Conservation (phyloP, 768 basidiomycete species). For the Calocybe indica region DNA sequence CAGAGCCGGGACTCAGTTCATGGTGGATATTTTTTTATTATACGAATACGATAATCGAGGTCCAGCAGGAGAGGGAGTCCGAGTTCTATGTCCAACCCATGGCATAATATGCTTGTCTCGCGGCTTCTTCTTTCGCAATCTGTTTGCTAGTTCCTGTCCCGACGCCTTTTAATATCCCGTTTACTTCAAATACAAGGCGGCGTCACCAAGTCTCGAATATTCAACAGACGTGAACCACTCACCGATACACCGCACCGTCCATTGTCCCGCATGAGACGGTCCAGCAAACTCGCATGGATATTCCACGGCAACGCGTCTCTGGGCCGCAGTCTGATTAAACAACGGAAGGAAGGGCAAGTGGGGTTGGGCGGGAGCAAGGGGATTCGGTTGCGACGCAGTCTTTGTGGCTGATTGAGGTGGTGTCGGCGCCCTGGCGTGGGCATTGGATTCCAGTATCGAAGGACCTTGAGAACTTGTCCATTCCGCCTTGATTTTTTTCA, state of each 20-base stretch:
- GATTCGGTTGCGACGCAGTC: slow-evolving; percentile 36
- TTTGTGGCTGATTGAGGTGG: slow-evolving; percentile 9
- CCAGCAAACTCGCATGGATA: slow-evolving; percentile 58
- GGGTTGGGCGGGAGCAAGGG: slow-evolving; percentile 59
- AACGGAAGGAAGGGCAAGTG: slow-evolving; percentile 59
- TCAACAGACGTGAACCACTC: slow-evolving; percentile 18
- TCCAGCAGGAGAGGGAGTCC: too few species aligned
- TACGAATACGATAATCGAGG: too few species aligned
- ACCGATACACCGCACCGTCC: slow-evolving; percentile 69
- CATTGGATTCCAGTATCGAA: slow-evolving; percentile 24
- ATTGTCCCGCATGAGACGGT: slow-evolving; percentile 62
- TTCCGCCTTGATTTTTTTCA: slow-evolving; percentile 39
- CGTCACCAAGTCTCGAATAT: slow-evolving; percentile 2
- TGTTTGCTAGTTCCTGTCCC: slow-evolving; percentile 70
- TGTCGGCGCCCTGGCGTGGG: slow-evolving; percentile 16
- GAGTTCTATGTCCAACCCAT: slow-evolving; percentile 73
- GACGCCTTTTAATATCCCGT: slow-evolving; percentile 61
- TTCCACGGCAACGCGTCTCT: slow-evolving; percentile 55
- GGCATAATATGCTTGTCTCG: slow-evolving; percentile 60
- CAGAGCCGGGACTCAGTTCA: too few species aligned
- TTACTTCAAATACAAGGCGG: slow-evolving; percentile 37
- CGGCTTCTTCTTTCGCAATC: slow-evolving; percentile 73
- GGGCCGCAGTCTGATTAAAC: slow-evolving; percentile 70
- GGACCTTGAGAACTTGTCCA: slow-evolving; percentile 16
- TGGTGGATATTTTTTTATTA: too few species aligned